phyloP scores from a whole-genome alignment of 345 rosid genomes.

The Eucalyptus grandis region DNA sequence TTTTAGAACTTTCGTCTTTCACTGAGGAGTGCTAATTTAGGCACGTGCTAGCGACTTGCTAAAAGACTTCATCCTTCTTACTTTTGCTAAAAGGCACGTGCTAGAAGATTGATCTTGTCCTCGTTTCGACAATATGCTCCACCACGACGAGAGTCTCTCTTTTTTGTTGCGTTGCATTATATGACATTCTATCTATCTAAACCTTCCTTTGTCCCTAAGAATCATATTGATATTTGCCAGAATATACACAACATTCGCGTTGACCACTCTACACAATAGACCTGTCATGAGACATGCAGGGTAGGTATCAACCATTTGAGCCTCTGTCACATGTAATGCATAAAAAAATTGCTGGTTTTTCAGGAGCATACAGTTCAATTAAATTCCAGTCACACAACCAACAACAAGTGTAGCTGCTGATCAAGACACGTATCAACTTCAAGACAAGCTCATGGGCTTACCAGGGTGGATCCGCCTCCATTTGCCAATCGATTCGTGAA shows the following conservation, averaged over 20 bases:
- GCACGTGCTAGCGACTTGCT: no score
- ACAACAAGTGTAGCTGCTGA: background rate
- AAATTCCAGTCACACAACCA: background rate
- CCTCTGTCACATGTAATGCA: background rate
- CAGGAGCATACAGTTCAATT: background rate
- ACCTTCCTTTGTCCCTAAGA: background rate
- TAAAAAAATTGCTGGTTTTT: background rate
- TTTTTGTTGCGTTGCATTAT: background rate
- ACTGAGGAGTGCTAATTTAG: no score
- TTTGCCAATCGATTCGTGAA: background rate
- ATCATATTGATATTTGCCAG: background rate
- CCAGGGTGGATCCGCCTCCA: background rate
- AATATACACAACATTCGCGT: background rate
- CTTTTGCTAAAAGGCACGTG: no score
- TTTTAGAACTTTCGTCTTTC: no score
- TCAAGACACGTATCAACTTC: background rate
- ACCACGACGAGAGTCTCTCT: background rate
- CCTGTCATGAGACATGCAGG: background rate
- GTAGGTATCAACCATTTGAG: background rate
- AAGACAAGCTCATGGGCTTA: background rate
- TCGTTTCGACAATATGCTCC: no score
- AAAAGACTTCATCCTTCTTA: no score
- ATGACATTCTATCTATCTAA: background rate
- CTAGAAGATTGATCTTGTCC: no score
- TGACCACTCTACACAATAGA: background rate